phyloP scores from a whole-genome alignment of 805 yeast species.

The Brettanomyces naardenensis region DNA sequence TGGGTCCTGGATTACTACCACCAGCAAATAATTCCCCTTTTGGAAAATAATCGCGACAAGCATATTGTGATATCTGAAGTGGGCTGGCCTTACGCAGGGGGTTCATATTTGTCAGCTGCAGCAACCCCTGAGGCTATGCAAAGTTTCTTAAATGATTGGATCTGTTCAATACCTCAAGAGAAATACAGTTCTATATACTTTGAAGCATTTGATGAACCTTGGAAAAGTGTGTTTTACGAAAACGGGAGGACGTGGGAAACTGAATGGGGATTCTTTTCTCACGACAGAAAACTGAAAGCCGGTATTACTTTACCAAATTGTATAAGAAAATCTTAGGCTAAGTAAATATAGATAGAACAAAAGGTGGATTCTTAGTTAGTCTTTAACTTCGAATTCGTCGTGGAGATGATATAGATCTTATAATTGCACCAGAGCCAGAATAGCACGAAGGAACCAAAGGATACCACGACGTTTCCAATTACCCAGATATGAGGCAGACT shows the following conservation, averaged over 20 bases:
- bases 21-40: constrained; percentile 34
- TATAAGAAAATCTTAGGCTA: constrained; percentile 7
- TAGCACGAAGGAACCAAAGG: constrained; percentile 65
- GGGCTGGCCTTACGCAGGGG: constrained; percentile 71
- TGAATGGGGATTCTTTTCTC: constrained; percentile 60
- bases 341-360: constrained; percentile 4
- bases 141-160: constrained; percentile 41
- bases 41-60: constrained; percentile 15
- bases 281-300: constrained; percentile 38
- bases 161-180: constrained; percentile 34
- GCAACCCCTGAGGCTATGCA: constrained; percentile 41
- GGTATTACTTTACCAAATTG: constrained; percentile 35
- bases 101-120: constrained; percentile 33
- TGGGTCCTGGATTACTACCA: constrained; percentile 47
- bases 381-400: constrained; percentile 16
- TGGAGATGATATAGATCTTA: constrained; percentile 32
- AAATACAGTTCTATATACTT: constrained; percentile 48
- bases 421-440: constrained; percentile 82
- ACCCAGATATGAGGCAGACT: constrained; percentile 83
- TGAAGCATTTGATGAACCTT: constrained; percentile 69
- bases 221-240: constrained; percentile 50
- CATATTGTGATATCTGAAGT: constrained; percentile 48
- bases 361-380: constrained; percentile 6
- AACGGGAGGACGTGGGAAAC: constrained; percentile 52
- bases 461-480: constrained; percentile 60